phyloP scores from a whole-genome alignment of 83 land plant genomes.

The Isoetes engelmannii region DNA sequence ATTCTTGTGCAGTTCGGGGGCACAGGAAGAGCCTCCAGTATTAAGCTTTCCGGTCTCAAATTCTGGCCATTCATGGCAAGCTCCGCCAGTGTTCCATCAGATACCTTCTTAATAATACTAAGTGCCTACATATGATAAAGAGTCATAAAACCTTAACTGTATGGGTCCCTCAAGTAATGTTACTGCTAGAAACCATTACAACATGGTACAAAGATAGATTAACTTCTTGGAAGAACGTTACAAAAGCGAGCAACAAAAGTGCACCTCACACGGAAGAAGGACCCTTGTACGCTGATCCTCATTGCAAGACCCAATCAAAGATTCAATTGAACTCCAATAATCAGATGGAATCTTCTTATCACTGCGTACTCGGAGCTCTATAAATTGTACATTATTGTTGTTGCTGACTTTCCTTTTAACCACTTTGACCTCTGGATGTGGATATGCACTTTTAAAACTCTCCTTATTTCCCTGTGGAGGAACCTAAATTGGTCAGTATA shows the following conservation, averaged over 20 bases:
- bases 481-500: too few species aligned
- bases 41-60: conserved; percentile 61
- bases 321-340: conserved; percentile 46
- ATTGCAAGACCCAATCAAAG: conserved; percentile 41
- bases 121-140: conserved; percentile 39
- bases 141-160: background rate
- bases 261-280: conserved; percentile 55
- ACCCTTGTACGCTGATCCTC: conserved; percentile 23
- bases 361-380: conserved; percentile 36
- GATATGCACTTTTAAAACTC: too few species aligned
- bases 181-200: too few species aligned
- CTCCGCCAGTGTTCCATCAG: conserved; percentile 40
- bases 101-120: conserved; percentile 47
- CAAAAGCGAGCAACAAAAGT: background rate
- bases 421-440: too few species aligned
- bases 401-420: conserved; percentile 15
- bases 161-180: too few species aligned
- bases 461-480: too few species aligned
- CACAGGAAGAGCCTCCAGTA: conserved; percentile 57
- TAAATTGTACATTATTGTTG: conserved; percentile 31
- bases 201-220: too few species aligned
- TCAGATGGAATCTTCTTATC: conserved; percentile 12
- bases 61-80: conserved; percentile 41
- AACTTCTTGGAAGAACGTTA: too few species aligned
- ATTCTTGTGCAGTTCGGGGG: conserved; percentile 82